Percentiles rank a stretch among this genome's conserved stretches.
Evolutionary conservation across 805 yeast genomes (phyloP).

Genomic region (Spathaspora passalidarum): DNA sequence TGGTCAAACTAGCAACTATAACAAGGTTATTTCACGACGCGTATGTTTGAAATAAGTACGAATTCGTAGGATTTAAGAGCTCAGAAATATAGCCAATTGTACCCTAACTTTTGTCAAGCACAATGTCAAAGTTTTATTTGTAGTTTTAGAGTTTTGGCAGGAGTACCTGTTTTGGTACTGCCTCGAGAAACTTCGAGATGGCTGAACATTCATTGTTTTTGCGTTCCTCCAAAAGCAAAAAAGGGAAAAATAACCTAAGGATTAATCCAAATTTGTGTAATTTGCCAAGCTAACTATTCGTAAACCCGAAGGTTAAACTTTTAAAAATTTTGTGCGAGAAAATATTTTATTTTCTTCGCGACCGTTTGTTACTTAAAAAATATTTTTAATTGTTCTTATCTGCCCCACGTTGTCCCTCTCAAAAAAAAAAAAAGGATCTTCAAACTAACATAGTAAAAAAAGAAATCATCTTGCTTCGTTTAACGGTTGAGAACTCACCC

Average conservation of each 20-base stretch:
- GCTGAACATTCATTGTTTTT: neutral
- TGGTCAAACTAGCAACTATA: neutral
- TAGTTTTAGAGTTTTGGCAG: neutral
- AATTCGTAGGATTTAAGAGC: no score
- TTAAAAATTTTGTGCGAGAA: neutral
- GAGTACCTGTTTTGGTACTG: neutral
- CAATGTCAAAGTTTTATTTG: no score
- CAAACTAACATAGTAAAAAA: neutral
- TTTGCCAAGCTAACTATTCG: neutral
- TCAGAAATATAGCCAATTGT: no score
- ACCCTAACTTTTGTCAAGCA: no score
- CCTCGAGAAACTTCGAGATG: neutral
- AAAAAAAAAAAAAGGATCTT: neutral
- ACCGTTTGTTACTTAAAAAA: neutral
- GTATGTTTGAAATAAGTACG: neutral
- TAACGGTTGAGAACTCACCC: neutral
- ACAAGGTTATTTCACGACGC: neutral
- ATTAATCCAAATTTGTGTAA: no score
- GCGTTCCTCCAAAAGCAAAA: neutral
- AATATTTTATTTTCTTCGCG: neutral
- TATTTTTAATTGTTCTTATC: neutral
- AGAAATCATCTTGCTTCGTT: neutral
- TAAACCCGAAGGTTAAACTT: neutral
- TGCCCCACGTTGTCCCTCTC: neutral
- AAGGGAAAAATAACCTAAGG: neutral